Base-by-base conservation (phyloP, 2,329 filamentous ascomycete species). In the Diaporthe batatas region DNA sequence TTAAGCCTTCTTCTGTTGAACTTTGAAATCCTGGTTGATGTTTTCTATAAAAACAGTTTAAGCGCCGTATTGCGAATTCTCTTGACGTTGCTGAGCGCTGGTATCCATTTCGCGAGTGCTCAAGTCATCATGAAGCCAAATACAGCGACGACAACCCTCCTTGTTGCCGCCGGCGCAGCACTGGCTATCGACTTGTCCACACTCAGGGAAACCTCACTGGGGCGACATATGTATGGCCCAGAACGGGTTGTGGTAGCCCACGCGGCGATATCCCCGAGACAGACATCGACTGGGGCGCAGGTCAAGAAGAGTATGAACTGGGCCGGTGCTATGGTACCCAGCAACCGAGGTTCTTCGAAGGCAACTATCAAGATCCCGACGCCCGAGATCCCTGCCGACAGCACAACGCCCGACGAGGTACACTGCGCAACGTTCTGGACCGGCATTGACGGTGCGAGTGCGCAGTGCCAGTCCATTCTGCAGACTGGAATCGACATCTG, bases 401-500 rank as follows among this genome's bases (percentile, higher is more conserved):
- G 36, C 57, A 42, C 57, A 12, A 44, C 57, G 57, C 57, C 57
- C 0, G 11, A 2, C 12, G 57, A 59, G 14, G 57, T 59, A 10
- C 57, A 59, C 57, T 59, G 57, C 57, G 57, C 57, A 3, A 59
- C 57, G 2, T 59, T 59, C 57, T 59, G 57, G 57, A 59, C 57
- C n/a, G 57, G 57, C 2, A 6, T 59, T 16, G 57, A 59, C 29
- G 57, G 57, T 42, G 57, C 36, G 8, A 42, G 36, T 18, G 21
- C 57, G n/a, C 34, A 59, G 2, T 59, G 57, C 1, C 57, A 59
- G 36, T 59, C 57, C 3, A 59, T 59, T 29, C n/a, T 59, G 23
- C 57, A 59, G 57, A 59, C 57, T 0, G 57, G 57, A 5, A 12
- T 44, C 23, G 57, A 59, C 6, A 29, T 59, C 12, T 59, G 57